Evolutionary conservation across 192 early-diverging fungal species (phyloP), one percentile per base, ranked within the genome.

Genomic region (Gryganskiella cystojenkinii): DNA sequence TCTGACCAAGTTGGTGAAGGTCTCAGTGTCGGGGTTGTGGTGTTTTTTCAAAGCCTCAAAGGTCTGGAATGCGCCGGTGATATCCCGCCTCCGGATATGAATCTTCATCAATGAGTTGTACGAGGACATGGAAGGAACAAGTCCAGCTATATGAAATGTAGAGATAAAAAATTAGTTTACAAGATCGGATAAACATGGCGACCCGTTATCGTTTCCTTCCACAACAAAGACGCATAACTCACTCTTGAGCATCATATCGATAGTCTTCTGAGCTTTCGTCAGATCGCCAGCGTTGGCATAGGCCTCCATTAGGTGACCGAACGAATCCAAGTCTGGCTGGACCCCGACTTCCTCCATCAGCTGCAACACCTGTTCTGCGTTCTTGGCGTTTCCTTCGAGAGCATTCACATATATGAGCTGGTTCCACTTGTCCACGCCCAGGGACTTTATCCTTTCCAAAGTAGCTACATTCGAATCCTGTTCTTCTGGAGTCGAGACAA

Each of bases 1-100:
- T 51, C 92, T 87, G 51, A 99, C 93, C 9, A 99, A 78, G 34
- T 74, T 92, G 17, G 94, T 92, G 83, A 91, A 97, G 28, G 95
- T 87, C 0, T 64, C 49, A 2, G 58, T 55, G 40, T 78, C 67
- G 1, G 45, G 83, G 79, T 27, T 87, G 73, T 78, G 74, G 49
- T 78, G 74, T 42, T 78, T 37, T 47, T 78, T 78, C 42, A 78
- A 27, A 59, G 84, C 82, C 75, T 80, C 70, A 50, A 80, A 80
- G 1, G 67, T 64, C 4, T 63, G 31, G 40, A 70, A 80, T 19
- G 70, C 69, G 1, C 56, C 75, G 35, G 50, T 84, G 82, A 60
- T 66, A 50, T 37, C 88, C 35, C 58, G 60, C 61, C 56, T 51
- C 19, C 25, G 76, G 25, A 64, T 56, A 33, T 80, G 61, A 24